Percentiles rank a stretch among this genome's conserved stretches.
These are phyloP conservation scores for Plantago ovata DNA, from an alignment of 257 asterid species.

Conservation along the genomic window DNA sequence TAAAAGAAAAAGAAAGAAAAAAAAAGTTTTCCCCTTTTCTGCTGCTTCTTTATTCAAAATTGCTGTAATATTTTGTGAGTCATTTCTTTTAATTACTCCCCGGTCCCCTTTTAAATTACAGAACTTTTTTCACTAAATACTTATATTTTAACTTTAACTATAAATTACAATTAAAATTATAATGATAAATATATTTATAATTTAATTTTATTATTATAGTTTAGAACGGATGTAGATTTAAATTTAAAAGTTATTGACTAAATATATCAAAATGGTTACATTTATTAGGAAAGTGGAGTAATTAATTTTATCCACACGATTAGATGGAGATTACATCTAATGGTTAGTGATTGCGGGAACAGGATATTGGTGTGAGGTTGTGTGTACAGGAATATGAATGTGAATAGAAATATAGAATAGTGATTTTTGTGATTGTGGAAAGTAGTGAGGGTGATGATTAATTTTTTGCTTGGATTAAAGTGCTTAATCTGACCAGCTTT, in stretches of 20 bases:
- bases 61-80: slow-evolving; percentile 5
- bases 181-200: no score
- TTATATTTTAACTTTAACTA: background rate
- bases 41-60: slow-evolving; percentile 29
- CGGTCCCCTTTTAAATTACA: no score
- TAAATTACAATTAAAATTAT: no score
- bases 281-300: no score
- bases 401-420: background rate
- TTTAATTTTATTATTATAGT: no score
- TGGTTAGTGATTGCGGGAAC: slow-evolving; percentile 24
- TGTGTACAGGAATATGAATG: slow-evolving; percentile 12
- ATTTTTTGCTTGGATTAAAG: slow-evolving; percentile 29
- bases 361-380: slow-evolving; percentile 25
- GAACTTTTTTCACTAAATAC: no score
- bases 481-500: slow-evolving; percentile 17
- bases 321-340: slow-evolving; percentile 10
- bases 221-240: no score
- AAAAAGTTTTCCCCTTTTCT: slow-evolving; percentile 31
- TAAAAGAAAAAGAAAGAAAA: slow-evolving; percentile 26
- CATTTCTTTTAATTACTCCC: slow-evolving; percentile 1
- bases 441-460: slow-evolving; percentile 35
- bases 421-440: slow-evolving; percentile 15
- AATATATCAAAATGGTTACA: no score
- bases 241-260: no score
- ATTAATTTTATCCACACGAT: slow-evolving; percentile 17